Percentiles rank a stretch among this genome's conserved stretches.
Conservation (phyloP, 768 basidiomycete genomes). For the Cystofilobasidium bisporidii region DNA sequence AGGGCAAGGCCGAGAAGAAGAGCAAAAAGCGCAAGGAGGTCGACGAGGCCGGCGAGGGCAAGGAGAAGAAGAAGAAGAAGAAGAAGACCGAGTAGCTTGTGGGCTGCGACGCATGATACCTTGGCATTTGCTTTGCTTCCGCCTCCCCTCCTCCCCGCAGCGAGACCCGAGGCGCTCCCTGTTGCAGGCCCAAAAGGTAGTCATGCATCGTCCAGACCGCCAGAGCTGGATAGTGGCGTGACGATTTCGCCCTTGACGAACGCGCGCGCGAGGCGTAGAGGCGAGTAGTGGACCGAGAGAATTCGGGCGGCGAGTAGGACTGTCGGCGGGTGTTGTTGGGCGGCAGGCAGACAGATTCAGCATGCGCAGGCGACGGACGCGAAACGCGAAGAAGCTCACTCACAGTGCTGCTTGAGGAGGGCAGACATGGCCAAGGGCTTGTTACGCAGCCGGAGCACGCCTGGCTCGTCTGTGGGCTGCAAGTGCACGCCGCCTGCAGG, state of each 20-base stretch:
- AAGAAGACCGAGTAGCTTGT: conserved; percentile 7
- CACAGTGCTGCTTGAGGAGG: conserved; percentile 37
- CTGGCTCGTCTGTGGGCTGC: neutral
- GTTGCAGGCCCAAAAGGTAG: no score
- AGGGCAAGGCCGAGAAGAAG: conserved; percentile 12
- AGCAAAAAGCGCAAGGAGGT: conserved; percentile 20
- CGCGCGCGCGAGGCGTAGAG: neutral
- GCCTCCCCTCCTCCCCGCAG: no score
- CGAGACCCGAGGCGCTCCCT: no score
- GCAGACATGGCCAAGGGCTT: conserved; percentile 32
- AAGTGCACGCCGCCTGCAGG: conserved; percentile 24
- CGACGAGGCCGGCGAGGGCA: neutral
- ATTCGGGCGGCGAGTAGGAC: conserved; percentile 12
- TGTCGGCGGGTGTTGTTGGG: neutral
- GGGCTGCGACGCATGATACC: no score
- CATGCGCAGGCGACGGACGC: no score
- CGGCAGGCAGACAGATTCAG: no score
- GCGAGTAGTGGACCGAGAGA: conserved; percentile 23
- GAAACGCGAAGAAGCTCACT: conserved; percentile 11
- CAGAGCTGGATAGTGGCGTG: neutral
- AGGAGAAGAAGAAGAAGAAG: conserved; percentile 18
- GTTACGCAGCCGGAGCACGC: conserved; percentile 26
- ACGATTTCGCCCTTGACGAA: conserved; percentile 8
- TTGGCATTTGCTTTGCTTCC: no score
- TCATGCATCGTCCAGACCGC: no score